phyloP scores from a whole-genome alignment of 495 filamentous ascomycete genomes.

The Cercophora samala region DNA sequence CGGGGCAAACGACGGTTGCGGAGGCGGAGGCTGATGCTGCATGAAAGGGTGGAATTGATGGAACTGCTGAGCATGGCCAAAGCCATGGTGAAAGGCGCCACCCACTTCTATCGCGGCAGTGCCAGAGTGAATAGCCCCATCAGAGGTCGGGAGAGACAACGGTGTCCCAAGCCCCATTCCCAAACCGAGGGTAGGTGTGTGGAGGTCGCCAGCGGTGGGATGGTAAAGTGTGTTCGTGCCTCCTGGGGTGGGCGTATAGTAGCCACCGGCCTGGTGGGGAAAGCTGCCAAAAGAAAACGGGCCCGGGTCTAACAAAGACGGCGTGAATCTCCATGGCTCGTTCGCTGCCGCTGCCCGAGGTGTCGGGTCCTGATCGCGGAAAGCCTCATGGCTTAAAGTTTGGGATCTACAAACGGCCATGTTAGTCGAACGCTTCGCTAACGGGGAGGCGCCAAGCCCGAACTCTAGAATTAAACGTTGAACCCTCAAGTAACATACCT shows the following conservation, averaged over 20 bases:
- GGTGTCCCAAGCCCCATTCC: conserved; percentile 74
- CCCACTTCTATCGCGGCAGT: conserved; percentile 54
- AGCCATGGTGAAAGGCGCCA: conserved; percentile 52
- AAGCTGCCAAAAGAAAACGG: conserved; percentile 75
- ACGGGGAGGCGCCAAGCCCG: neutral
- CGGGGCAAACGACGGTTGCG: conserved; percentile 67
- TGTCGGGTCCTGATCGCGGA: conserved; percentile 78
- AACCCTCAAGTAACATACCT: conserved; percentile 37
- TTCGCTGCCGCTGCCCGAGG: conserved; percentile 59
- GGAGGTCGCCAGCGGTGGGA: conserved; percentile 81
- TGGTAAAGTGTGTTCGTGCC: conserved; percentile 81
- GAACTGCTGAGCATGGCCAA: conserved; percentile 58
- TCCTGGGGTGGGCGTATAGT: conserved; percentile 86
- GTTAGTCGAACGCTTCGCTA: conserved; percentile 11
- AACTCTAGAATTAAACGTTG: neutral
- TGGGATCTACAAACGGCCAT: conserved; percentile 32
- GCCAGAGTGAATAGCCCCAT: conserved; percentile 54
- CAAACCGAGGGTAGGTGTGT: conserved; percentile 68
- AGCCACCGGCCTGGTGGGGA: conserved; percentile 73
- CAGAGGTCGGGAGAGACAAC: conserved; percentile 70
- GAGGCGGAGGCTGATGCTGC: conserved; percentile 50
- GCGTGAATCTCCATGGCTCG: conserved; percentile 80
- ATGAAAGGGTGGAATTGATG: conserved; percentile 69
- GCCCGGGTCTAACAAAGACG: conserved; percentile 80
- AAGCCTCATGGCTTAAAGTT: conserved; percentile 42